phyloP scores from a whole-genome alignment of 306 rosid genomes.

The Astragalus membranaceus region DNA sequence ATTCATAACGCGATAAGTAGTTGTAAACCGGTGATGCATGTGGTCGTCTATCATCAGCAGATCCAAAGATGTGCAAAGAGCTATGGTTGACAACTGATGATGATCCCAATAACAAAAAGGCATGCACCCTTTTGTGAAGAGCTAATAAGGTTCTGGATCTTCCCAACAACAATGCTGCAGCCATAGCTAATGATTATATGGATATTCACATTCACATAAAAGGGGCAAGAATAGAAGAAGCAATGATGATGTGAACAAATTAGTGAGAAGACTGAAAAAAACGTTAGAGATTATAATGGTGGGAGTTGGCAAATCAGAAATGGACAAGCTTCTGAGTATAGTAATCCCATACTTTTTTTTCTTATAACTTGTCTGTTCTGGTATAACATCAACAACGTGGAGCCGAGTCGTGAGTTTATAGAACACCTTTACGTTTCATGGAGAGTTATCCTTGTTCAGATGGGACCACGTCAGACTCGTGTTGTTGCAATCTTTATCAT shows the following conservation, averaged over 20 bases:
- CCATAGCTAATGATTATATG: no score
- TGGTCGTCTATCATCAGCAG: neutral
- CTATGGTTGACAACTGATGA: neutral
- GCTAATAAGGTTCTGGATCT: slow-evolving; percentile 5
- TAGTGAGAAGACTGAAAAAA: neutral
- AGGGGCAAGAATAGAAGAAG: neutral
- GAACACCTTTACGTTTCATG: neutral
- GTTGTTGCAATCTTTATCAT: neutral
- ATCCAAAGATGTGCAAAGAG: neutral
- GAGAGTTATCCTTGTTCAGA: neutral
- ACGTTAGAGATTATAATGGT: neutral
- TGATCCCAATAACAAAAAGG: neutral
- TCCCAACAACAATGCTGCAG: slow-evolving; percentile 6
- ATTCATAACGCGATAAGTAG: slow-evolving; percentile 25
- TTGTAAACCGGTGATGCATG: neutral
- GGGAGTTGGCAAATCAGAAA: no score
- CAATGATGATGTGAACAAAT: neutral
- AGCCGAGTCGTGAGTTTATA: neutral
- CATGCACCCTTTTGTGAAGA: neutral
- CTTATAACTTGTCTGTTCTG: neutral
- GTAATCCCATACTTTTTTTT: neutral
- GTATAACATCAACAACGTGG: neutral
- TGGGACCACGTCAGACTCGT: slow-evolving; percentile 4
- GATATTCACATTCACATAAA: neutral
- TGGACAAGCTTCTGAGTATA: neutral